Conservation (phyloP, 495 filamentous ascomycete species). For the Corynascus novoguineensis region DNA sequence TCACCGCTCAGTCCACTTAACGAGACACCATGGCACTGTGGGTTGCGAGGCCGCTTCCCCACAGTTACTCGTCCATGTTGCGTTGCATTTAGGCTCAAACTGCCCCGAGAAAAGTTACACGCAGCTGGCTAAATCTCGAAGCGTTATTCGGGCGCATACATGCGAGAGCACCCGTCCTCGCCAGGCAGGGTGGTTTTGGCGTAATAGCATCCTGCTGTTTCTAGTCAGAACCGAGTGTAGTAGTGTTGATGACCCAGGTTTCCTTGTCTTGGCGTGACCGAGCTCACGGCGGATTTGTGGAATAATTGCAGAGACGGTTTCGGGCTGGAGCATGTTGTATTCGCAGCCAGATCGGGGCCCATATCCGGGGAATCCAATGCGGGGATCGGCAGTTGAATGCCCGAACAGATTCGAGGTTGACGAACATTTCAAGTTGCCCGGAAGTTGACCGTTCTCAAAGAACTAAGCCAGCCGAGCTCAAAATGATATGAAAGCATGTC, state of each 20-base stretch:
- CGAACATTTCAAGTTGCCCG: neutral
- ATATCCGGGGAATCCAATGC: neutral
- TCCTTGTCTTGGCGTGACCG: neutral
- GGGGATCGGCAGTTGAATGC: conserved; percentile 12
- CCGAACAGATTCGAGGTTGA: neutral
- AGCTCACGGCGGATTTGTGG: conserved; percentile 9
- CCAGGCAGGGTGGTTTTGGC: conserved; percentile 5
- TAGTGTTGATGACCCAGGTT: neutral
- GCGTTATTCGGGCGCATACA: conserved; percentile 11
- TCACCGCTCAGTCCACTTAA: neutral
- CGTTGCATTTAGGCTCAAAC: conserved; percentile 17
- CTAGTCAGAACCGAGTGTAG: neutral
- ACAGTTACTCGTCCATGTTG: conserved; percentile 8
- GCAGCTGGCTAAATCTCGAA: conserved; percentile 7
- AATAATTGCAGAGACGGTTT: conserved; percentile 16
- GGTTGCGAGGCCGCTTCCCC: conserved; percentile 7
- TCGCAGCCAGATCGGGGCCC: neutral
- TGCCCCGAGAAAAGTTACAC: neutral
- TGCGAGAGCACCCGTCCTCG: neutral
- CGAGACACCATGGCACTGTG: neutral
- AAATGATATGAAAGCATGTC: neutral
- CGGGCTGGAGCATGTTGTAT: conserved; percentile 11
- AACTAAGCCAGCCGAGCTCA: too few species aligned
- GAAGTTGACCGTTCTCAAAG: too few species aligned
- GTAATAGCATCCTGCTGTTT: neutral